Evolutionary conservation across 163 green algal species (phyloP).

Genomic region (Scenedesmus sp.): DNA sequence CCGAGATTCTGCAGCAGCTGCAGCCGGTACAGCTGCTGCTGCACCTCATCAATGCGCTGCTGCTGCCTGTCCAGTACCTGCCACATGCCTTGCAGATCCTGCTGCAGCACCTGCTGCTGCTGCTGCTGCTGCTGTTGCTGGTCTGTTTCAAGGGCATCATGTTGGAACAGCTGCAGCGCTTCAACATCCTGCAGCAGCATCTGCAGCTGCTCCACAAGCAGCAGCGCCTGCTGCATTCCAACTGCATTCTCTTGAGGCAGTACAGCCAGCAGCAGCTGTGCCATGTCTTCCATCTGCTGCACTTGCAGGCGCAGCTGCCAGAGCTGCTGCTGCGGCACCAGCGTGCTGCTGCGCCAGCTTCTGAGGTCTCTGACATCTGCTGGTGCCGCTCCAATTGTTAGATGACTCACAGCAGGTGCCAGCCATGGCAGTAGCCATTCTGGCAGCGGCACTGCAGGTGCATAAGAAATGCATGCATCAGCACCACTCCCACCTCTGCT

Average conservation of each 20-base stretch:
- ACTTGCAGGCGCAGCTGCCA: neutral
- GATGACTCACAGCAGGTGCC: neutral
- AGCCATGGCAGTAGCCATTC: neutral
- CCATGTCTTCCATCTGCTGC: neutral
- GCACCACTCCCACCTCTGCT: neutral
- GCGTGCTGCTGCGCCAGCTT: neutral
- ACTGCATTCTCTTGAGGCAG: neutral
- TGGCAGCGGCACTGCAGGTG: neutral
- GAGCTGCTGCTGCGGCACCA: neutral
- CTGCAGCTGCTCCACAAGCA: neutral
- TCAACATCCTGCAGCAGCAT: neutral
- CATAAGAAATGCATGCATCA: neutral
- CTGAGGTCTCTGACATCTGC: neutral
- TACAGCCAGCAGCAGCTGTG: neutral
- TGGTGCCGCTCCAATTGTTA: neutral
- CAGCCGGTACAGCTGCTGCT: neutral
- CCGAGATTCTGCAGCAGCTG: neutral
- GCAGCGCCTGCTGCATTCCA: neutral
- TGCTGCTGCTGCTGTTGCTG: neutral
- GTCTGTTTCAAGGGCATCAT: neutral
- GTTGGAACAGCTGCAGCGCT: neutral
- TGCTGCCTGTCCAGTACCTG: neutral
- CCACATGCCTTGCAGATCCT: neutral
- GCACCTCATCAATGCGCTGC: neutral
- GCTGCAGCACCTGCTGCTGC: neutral